Base-by-base conservation (phyloP, 2,329 filamentous ascomycete genomes). In the Cyphellophora europaea region DNA sequence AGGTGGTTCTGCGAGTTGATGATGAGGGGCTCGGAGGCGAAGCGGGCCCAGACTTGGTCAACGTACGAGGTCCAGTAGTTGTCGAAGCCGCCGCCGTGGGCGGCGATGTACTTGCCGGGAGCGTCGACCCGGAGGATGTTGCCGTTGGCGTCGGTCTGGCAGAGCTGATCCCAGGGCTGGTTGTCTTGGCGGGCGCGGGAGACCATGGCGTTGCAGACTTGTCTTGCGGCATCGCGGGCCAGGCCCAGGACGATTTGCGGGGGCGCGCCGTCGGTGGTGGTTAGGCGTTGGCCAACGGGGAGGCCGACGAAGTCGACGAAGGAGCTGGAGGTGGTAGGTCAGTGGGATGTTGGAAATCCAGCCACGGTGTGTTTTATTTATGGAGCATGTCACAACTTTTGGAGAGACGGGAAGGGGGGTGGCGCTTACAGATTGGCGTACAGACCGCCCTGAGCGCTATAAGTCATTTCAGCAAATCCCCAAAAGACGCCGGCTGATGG, bases 1-100 rank as follows among this genome's bases (percentile, higher is more conserved):
- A n/a, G n/a, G n/a, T n/a, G n/a, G 32, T 56, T 61, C 53, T 76
- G 72, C 11, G 72, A 75, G 56, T 74, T 64, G 53, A 77, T 53
- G 8, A 56, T 62, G 19, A 77, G 59, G 33, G 65, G 53, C 25
- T 54, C 46, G 11, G 44, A 45, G 25, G 53, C 30, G 56, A 74
- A 75, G 48, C 65, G 63, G 25, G 51, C 41, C 71, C 71, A 77
- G 5, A 71, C 71, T 27, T 58, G 48, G 50, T 70, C 55, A 30
- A 76, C 63, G 48, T 74, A 69, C 11, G 57, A 30, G 21, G 61
- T 48, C 50, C 63, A 77, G 55, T 75, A 76, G 38, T 58, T 60
- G 12, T 55, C 38, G 46, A 77, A 71, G 5, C 74, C 56, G 14
- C 48, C 52, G 47, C 67, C 50, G 43, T 66, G 53, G 8, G 21